Evolutionary conservation across 345 rosid species (phyloP).

Genomic region (Eucalyptus tenuipes): DNA sequence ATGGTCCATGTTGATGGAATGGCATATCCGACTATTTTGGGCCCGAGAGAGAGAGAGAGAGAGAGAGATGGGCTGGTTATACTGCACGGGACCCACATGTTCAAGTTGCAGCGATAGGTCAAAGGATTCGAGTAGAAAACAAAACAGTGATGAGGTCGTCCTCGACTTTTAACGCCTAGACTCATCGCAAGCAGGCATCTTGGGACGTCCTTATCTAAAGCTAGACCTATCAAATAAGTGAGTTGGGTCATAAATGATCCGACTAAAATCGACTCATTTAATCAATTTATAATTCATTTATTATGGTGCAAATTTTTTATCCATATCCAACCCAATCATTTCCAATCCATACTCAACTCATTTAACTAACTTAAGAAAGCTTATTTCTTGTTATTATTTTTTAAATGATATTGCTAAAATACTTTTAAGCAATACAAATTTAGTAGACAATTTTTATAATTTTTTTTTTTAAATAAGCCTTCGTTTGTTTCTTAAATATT

Average conservation of each 20-base stretch:
- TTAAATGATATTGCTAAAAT: too few relatives aligned
- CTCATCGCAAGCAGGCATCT: not conserved
- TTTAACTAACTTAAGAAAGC: too few relatives aligned
- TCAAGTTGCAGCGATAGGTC: not conserved
- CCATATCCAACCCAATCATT: accelerated
- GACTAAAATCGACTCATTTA: too few relatives aligned
- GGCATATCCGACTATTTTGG: not conserved
- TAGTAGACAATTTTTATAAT: too few relatives aligned
- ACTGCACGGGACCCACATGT: not conserved
- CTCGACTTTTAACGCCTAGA: not conserved
- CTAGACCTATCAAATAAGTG: too few relatives aligned
- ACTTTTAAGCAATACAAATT: too few relatives aligned
- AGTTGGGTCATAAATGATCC: accelerated
- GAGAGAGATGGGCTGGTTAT: not conserved
- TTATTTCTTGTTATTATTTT: too few relatives aligned
- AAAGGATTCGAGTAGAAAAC: not conserved
- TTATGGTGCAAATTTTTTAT: accelerated
- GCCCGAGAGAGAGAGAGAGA: not conserved
- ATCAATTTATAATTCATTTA: too few relatives aligned
- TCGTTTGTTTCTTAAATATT: too few relatives aligned
- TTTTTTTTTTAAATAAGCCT: too few relatives aligned
- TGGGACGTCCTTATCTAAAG: not conserved
- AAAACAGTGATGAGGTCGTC: not conserved
- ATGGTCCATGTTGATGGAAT: not conserved
- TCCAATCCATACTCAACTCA: too few relatives aligned